Conservation (phyloP, 257 asterid genomes). For the Asclepias syriaca region DNA sequence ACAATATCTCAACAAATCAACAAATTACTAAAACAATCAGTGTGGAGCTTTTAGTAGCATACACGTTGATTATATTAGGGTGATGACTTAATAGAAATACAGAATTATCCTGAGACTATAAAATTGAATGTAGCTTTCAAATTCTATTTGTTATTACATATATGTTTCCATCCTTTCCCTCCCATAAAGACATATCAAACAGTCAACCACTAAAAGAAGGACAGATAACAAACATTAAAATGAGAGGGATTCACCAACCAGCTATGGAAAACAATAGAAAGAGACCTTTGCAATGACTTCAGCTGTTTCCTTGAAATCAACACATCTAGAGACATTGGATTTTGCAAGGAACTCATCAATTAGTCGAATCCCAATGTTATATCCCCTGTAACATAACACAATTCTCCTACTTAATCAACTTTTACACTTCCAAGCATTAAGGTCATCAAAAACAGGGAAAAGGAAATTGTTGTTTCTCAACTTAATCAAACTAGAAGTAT, state of each 20-base stretch:
- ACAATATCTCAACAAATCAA: background rate
- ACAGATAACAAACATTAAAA: background rate
- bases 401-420: background rate
- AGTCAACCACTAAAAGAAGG: background rate
- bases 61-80: background rate
- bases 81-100: background rate
- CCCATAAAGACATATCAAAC: background rate
- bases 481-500: background rate
- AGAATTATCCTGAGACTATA: background rate
- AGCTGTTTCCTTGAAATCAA: conserved; percentile 94
- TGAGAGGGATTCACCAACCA: background rate
- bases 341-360: conserved; percentile 92
- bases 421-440: background rate
- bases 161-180: background rate
- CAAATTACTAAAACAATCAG: background rate
- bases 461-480: background rate
- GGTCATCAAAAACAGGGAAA: background rate
- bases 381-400: conserved; percentile 55
- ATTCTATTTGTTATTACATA: background rate
- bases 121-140: background rate
- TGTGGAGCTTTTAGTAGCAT: background rate
- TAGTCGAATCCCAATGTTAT: conserved; percentile 76
- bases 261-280: background rate
- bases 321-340: conserved; percentile 82
- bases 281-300: conserved; percentile 94